Evolutionary conservation across 2,329 filamentous ascomycete genomes (phyloP).

Genomic region (Helotiales sp.): DNA sequence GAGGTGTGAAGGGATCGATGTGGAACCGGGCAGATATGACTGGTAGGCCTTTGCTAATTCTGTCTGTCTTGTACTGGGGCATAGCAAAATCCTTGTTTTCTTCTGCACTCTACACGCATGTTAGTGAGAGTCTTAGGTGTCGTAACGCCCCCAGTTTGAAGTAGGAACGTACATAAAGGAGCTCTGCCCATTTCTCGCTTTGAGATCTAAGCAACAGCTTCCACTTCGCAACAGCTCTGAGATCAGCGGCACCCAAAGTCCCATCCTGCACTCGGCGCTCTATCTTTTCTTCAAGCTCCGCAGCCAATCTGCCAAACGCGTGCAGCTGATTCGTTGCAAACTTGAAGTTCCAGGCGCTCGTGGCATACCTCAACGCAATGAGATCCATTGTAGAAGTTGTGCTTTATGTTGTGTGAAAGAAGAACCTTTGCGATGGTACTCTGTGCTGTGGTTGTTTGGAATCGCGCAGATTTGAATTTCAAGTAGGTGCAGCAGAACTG

Average conservation of each 20-base stretch:
- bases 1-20: background rate
- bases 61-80: background rate
- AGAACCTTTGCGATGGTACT: background rate
- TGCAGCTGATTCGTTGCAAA: background rate
- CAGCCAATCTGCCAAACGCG: background rate
- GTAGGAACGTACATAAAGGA: too few relatives aligned
- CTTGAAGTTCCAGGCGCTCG: background rate
- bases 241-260: background rate
- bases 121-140: too few relatives aligned
- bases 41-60: background rate
- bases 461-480: background rate
- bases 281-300: background rate
- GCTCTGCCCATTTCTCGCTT: background rate
- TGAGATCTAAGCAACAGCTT: background rate
- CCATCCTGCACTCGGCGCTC: background rate
- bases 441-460: background rate
- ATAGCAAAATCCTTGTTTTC: background rate
- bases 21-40: background rate
- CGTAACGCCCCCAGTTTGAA: too few relatives aligned
- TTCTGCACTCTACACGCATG: background rate
- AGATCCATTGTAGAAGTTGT: background rate
- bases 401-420: background rate
- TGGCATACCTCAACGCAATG: background rate
- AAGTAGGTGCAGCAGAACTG: background rate
- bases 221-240: background rate